phyloP scores from a whole-genome alignment of 345 rosid species.

The Clausena lansium region DNA sequence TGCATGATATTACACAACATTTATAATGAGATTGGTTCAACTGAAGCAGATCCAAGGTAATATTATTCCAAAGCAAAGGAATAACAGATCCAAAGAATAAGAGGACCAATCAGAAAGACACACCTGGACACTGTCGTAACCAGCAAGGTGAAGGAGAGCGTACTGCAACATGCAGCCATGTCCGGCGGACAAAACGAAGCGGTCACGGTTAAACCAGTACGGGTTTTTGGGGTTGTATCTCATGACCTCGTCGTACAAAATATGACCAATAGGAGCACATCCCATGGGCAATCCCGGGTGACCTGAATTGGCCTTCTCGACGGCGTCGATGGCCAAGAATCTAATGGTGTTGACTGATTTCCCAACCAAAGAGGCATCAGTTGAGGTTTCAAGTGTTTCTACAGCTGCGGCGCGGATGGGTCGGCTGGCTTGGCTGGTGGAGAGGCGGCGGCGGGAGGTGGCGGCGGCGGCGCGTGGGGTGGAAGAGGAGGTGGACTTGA shows the following conservation, averaged over 20 bases:
- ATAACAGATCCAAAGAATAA: background rate
- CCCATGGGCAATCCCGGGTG: conserved; percentile 99
- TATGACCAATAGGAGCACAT: conserved; percentile 91
- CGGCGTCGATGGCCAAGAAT: conserved; percentile 87
- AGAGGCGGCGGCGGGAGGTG: conserved; percentile 27
- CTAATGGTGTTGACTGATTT: conserved; percentile 81
- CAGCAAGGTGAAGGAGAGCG: conserved; percentile 94
- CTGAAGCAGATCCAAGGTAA: background rate
- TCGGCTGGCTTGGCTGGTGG: conserved; percentile 11
- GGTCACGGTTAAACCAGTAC: conserved; percentile 96
- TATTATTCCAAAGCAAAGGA: background rate
- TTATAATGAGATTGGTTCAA: background rate
- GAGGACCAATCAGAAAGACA: background rate
- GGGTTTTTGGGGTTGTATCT: conserved; percentile 93
- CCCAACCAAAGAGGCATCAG: conserved; percentile 70
- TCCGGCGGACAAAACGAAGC: conserved; percentile 93
- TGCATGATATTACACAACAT: conserved; percentile 6
- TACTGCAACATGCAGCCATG: conserved; percentile 96
- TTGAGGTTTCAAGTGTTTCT: conserved; percentile 43
- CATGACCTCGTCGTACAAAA: conserved; percentile 88
- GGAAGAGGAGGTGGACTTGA: conserved; percentile 37
- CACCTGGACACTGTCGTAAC: conserved; percentile 86
- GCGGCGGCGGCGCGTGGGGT: conserved; percentile 24
- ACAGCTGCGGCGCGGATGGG: conserved; percentile 49
- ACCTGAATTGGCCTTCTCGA: conserved; percentile 95